Conservation (phyloP, 192 early-diverging fungal genomes). For the Geranomyces michiganensis region DNA sequence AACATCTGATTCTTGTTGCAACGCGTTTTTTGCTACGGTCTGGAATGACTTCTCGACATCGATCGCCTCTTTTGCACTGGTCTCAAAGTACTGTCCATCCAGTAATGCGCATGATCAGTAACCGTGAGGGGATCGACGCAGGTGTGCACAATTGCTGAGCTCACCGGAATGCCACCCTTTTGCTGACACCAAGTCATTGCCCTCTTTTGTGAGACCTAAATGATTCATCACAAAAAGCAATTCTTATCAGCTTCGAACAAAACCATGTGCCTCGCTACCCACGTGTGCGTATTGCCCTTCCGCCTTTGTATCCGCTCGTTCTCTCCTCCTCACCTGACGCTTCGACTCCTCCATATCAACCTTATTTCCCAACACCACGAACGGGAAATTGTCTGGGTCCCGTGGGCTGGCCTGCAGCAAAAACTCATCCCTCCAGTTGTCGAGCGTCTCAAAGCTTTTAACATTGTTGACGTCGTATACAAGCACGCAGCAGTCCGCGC, state of each 20-base stretch:
- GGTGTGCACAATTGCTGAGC: neutral
- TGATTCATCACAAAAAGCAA: neutral
- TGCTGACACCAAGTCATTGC: slow-evolving; percentile 95
- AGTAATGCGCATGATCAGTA: no score
- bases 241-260: neutral
- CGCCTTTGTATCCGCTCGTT: no score
- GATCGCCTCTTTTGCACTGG: slow-evolving; percentile 96
- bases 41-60: slow-evolving; percentile 98
- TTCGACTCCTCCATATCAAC: slow-evolving; percentile 95
- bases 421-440: slow-evolving; percentile 99
- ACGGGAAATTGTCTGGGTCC: slow-evolving; percentile 98
- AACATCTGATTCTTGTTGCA: slow-evolving; percentile 91
- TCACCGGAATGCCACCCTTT: slow-evolving; percentile 87
- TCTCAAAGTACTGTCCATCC: slow-evolving; percentile 97
- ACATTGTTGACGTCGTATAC: slow-evolving; percentile 95
- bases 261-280: no score
- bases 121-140: no score
- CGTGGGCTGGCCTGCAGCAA: slow-evolving; percentile 91
- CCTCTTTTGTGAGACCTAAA: slow-evolving; percentile 91
- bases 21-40: slow-evolving; percentile 91
- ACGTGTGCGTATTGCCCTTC: no score
- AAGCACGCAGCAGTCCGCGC: slow-evolving; percentile 98
- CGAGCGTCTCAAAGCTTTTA: slow-evolving; percentile 93
- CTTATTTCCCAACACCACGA: slow-evolving; percentile 99
- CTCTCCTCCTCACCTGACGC: slow-evolving; percentile 66